Percentiles rank a stretch among this genome's conserved stretches.
Conservation (phyloP, 441 rosid genomes). For the Raphanus hybrid region DNA sequence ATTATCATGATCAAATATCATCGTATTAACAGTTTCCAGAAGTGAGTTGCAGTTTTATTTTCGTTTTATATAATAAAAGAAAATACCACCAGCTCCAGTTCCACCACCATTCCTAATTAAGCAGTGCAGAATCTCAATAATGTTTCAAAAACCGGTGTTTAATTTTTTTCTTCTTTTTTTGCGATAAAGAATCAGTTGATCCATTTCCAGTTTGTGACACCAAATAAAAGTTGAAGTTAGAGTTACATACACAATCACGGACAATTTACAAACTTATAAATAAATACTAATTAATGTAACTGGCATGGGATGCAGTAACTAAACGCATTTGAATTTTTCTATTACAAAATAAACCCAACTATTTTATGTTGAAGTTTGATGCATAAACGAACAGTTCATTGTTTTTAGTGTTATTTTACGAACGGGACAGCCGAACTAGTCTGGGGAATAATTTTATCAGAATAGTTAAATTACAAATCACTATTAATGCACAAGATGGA, state of each 20-base stretch:
- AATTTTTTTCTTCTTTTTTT: background rate
- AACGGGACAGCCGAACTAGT: background rate
- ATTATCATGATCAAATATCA: slow-evolving; percentile 1
- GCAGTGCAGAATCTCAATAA: background rate
- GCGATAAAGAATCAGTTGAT: background rate
- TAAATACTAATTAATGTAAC: background rate
- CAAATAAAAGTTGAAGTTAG: background rate
- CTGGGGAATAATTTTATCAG: slow-evolving; percentile 4
- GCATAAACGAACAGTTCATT: background rate
- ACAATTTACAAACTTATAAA: background rate
- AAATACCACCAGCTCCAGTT: slow-evolving; percentile 14
- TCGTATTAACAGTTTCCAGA: background rate
- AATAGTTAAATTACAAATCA: slow-evolving; percentile 1
- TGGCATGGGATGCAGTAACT: no score
- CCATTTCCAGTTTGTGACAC: background rate
- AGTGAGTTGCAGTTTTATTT: slow-evolving; percentile 14
- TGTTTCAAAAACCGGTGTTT: background rate
- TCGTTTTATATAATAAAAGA: background rate
- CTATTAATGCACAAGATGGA: slow-evolving; percentile 15
- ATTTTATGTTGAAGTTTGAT: background rate
- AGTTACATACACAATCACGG: background rate
- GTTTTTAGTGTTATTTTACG: background rate
- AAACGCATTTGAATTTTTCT: background rate
- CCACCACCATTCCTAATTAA: background rate
- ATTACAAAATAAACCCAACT: background rate